Base-by-base conservation (phyloP, 2,329 filamentous ascomycete genomes). In the Ascochyta pisi region DNA sequence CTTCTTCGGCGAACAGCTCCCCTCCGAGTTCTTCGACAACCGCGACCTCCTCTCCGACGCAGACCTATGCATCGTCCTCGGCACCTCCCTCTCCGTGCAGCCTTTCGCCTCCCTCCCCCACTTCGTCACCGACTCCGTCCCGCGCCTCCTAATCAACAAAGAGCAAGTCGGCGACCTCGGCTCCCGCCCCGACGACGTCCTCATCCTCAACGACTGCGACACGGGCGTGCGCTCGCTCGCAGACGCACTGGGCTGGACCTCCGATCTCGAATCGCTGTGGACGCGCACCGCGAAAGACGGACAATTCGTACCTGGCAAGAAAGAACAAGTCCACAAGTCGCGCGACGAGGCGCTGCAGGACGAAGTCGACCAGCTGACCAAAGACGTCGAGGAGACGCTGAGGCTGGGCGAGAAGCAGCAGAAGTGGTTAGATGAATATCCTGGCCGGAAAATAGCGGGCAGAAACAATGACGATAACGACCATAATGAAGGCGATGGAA, bases 141-240 rank as follows among this genome's bases (percentile, higher is more conserved):
- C 94, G 0, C 84, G 95, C 9, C 78, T 99, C 2, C 81, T 99
- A 19, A 90, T 99, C 75, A 99, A 99, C 73, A 83, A 89, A 77
- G 91, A 97, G 74, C 80, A 79, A 33, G 95, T 96, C 0, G 94
- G 95, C 0, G 85, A 85, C 19, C 73, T 99, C 33, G 95, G 95
- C 0, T 83, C 83, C 7, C 81, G 91, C 24, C 73, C 88, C 0
- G 93, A 99, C 69, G 95, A 99, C 76, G 93, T 99, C 0, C 71
- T 96, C 6, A 76, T 91, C 34, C 79, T 98, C 2, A 92, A 89
- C 1, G 87, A 92, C 65, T 97, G 93, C 73, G 94, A 99, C 73
- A 81, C 81, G 0, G 92, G 92, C 0, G 89, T 98, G 1, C 83
- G 89, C 50, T 87, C 85, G 72, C 81, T 99, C 33, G 93, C 94